These are phyloP conservation scores for Blumeria graminis DNA, from an alignment of 2,329 filamentous ascomycete genomes.

Conservation along the genomic window DNA sequence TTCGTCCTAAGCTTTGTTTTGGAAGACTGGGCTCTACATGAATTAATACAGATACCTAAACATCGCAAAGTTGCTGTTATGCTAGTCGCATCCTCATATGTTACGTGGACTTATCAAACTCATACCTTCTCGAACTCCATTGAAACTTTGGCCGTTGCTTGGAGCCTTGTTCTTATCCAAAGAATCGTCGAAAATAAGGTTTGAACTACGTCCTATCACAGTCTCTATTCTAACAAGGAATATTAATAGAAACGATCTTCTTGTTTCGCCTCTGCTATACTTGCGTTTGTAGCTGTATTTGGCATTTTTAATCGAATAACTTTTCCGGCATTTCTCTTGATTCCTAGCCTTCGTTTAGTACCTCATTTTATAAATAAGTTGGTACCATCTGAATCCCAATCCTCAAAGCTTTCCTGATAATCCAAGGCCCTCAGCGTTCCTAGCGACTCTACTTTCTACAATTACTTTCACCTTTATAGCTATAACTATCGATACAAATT, in stretches of 20 bases:
- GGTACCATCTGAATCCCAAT: conserved; percentile 24
- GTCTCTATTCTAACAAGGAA: conserved; percentile 5
- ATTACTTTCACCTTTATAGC: conserved; percentile 46
- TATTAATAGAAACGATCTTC: conserved; percentile 41
- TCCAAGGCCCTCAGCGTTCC: conserved; percentile 31
- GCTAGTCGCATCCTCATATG: conserved; percentile 83
- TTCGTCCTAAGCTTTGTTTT: conserved; percentile 87
- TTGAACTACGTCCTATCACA: conserved; percentile 14
- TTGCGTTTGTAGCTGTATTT: conserved; percentile 62
- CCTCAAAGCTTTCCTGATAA: conserved; percentile 3
- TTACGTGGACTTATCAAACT: conserved; percentile 96
- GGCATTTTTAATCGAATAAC: conserved; percentile 94
- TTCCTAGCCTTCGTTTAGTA: conserved; percentile 62
- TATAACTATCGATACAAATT: conserved; percentile 62
- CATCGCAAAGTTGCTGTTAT: conserved; percentile 50
- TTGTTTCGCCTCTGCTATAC: conserved; percentile 47
- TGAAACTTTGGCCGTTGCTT: conserved; percentile 77
- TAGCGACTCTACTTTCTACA: conserved; percentile 39
- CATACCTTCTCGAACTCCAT: conserved; percentile 97
- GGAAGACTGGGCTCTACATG: conserved; percentile 92
- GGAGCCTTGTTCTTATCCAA: conserved; percentile 79
- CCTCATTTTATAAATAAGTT: conserved; percentile 69
- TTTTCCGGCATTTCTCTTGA: conserved; percentile 74
- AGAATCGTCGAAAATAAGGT: conserved; percentile 64
- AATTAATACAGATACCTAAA: conserved; percentile 56